These are phyloP conservation scores for Chlorencoelia australis DNA, from an alignment of 2,329 filamentous ascomycete species.

Conservation along the genomic window DNA sequence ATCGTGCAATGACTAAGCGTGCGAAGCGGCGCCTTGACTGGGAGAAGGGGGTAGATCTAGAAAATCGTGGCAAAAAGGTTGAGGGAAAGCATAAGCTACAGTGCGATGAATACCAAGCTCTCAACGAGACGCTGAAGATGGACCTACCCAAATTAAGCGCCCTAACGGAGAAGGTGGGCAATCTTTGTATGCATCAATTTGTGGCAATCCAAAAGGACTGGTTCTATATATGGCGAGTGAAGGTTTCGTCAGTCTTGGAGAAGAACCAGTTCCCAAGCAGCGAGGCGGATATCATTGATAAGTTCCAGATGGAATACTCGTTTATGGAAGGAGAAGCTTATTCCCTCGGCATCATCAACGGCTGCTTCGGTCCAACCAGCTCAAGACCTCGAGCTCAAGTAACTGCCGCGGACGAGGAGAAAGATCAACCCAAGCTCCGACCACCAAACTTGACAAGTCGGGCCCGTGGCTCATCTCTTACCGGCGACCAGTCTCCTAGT, in stretches of 20 bases:
- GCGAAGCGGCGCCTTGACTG: conserved; percentile 88
- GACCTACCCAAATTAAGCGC: conserved; percentile 78
- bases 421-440: conserved; percentile 14
- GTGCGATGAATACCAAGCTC: conserved; percentile 70
- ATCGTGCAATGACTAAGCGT: conserved; percentile 85
- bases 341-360: conserved; percentile 69
- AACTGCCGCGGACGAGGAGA: conserved; percentile 30
- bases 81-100: conserved; percentile 78
- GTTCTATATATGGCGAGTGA: conserved; percentile 76
- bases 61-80: conserved; percentile 71
- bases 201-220: conserved; percentile 75
- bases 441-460: conserved; percentile 30
- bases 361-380: conserved; percentile 35
- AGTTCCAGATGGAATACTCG: conserved; percentile 71
- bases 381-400: conserved; percentile 25
- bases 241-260: conserved; percentile 65
- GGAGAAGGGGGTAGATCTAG: conserved; percentile 68
- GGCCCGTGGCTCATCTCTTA: conserved; percentile 49
- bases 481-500: conserved; percentile 51
- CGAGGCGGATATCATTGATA: conserved; percentile 61
- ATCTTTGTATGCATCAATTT: conserved; percentile 73
- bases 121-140: conserved; percentile 89
- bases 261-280: conserved; percentile 55
- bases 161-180: conserved; percentile 74
- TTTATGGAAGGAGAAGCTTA: conserved; percentile 64